Conservation (phyloP, 768 basidiomycete genomes). For the Myochromella boudieri region DNA sequence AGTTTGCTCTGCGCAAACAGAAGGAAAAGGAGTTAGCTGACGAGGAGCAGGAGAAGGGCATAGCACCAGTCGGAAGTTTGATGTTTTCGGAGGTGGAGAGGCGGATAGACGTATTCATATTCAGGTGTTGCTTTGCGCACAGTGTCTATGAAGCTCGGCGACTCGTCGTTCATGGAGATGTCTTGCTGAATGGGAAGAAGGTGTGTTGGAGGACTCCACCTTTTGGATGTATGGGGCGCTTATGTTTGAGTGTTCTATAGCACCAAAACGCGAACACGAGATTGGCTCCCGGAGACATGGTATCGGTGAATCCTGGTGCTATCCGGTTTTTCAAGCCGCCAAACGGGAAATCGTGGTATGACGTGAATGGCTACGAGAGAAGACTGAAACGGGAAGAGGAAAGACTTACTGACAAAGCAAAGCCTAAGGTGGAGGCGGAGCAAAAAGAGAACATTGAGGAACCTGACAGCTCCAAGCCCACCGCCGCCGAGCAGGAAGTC, state of each 20-base stretch:
- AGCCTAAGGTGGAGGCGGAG: background rate
- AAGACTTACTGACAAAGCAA: background rate
- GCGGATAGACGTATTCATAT: conserved; percentile 89
- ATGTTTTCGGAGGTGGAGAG: conserved; percentile 96
- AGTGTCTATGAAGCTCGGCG: conserved; percentile 90
- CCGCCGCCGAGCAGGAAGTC: conserved; percentile 3
- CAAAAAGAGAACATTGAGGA: background rate
- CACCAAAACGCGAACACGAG: conserved; percentile 83
- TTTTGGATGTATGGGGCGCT: conserved; percentile 2
- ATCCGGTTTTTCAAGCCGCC: conserved; percentile 67
- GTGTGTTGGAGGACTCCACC: conserved; percentile 40
- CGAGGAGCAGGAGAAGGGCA: conserved; percentile 57
- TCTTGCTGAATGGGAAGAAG: conserved; percentile 86
- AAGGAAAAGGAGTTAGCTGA: conserved; percentile 48
- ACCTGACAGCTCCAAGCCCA: background rate
- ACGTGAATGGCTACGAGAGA: conserved; percentile 28
- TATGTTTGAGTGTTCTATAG: conserved; percentile 50
- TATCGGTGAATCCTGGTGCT: conserved; percentile 80
- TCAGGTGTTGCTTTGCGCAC: conserved; percentile 83
- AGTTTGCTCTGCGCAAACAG: conserved; percentile 58
- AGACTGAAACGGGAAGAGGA: conserved; percentile 5
- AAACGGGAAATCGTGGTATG: conserved; percentile 31
- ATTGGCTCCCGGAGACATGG: conserved; percentile 91
- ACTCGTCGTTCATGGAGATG: conserved; percentile 83
- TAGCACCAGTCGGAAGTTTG: conserved; percentile 91